Percentiles rank a stretch among this genome's conserved stretches.
phyloP scores from a whole-genome alignment of 768 basidiomycete species.

The Phanerodontia chrysosporium region DNA sequence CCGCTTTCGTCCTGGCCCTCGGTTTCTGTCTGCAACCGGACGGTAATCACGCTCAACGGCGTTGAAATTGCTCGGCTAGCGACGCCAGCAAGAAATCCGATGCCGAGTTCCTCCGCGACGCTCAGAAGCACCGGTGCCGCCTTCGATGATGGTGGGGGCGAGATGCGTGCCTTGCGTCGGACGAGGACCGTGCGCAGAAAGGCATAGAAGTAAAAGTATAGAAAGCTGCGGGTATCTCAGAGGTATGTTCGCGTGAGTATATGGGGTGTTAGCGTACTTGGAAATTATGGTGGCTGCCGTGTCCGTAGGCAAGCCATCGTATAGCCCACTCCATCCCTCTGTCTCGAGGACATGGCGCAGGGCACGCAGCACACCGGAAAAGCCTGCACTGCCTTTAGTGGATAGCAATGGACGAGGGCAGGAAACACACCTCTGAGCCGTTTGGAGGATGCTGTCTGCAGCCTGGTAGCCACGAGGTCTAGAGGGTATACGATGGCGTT shows the following conservation, averaged over 20 bases:
- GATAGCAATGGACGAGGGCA: background rate
- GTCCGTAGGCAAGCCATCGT: constrained; percentile 49
- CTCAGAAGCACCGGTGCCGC: constrained; percentile 20
- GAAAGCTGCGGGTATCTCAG: constrained; percentile 38
- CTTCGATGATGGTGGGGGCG: background rate
- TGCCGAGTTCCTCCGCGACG: constrained; percentile 44
- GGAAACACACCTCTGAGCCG: constrained; percentile 14
- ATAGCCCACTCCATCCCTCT: constrained; percentile 43
- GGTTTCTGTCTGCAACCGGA: constrained; percentile 45
- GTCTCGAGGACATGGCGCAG: constrained; percentile 34
- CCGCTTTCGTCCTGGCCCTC: constrained; percentile 30
- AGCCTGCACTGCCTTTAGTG: constrained; percentile 16
- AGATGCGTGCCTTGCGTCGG: constrained; percentile 22
- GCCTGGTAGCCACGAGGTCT: constrained; percentile 50
- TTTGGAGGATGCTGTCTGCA: constrained; percentile 27
- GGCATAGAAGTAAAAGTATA: constrained; percentile 58
- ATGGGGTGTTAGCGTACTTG: constrained; percentile 33
- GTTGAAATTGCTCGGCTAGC: constrained; percentile 50
- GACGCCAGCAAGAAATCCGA: constrained; percentile 56
- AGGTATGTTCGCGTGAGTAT: background rate
- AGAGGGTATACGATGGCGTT: constrained; percentile 54
- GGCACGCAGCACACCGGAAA: constrained; percentile 27
- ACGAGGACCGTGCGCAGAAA: constrained; percentile 41
- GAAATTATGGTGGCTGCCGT: constrained; percentile 50
- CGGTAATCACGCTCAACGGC: constrained; percentile 53